Percentiles rank a stretch among this genome's conserved stretches.
Conservation (phyloP, 2,329 filamentous ascomycete species). For the Hansfordia pulvinata region DNA sequence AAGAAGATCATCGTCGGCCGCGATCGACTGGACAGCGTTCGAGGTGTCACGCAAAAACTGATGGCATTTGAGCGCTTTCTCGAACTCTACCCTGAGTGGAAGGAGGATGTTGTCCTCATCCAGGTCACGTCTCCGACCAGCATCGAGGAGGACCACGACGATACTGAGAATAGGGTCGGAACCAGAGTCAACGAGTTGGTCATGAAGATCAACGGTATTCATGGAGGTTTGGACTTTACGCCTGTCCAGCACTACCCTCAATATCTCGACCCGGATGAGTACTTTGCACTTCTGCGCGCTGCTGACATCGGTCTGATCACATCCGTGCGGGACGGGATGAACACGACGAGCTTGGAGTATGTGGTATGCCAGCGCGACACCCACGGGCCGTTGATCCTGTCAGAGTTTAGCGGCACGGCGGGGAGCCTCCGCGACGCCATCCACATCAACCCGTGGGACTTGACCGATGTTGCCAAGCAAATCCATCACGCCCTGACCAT, state of each 20-base stretch:
- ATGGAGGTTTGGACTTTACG: conserved; percentile 76
- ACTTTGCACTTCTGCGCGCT: conserved; percentile 82
- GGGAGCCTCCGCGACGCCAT: conserved; percentile 75
- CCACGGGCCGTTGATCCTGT: conserved; percentile 80
- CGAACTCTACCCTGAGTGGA: conserved; percentile 82
- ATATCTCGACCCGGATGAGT: conserved; percentile 80
- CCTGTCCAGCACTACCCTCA: conserved; percentile 93
- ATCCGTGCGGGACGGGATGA: conserved; percentile 94
- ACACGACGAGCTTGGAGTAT: conserved; percentile 91
- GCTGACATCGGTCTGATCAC: conserved; percentile 91
- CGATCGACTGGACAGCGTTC: conserved; percentile 83
- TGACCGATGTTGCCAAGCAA: conserved; percentile 68
- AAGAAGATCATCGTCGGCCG: conserved; percentile 93
- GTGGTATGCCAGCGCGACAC: conserved; percentile 82
- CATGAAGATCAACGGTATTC: conserved; percentile 80
- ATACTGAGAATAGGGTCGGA: conserved; percentile 66
- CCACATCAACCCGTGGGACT: conserved; percentile 94
- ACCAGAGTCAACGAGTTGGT: conserved; percentile 85
- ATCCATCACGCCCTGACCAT: conserved; percentile 75
- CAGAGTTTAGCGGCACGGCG: conserved; percentile 91
- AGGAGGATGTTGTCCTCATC: conserved; percentile 81
- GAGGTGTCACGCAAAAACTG: conserved; percentile 90
- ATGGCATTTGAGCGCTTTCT: conserved; percentile 90
- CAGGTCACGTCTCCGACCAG: conserved; percentile 86
- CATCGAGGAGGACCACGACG: conserved; percentile 65